Evolutionary conservation across 768 basidiomycete genomes (phyloP), one percentile per base, ranked within the genome.

Genomic region (Termitomyces sp.): DNA sequence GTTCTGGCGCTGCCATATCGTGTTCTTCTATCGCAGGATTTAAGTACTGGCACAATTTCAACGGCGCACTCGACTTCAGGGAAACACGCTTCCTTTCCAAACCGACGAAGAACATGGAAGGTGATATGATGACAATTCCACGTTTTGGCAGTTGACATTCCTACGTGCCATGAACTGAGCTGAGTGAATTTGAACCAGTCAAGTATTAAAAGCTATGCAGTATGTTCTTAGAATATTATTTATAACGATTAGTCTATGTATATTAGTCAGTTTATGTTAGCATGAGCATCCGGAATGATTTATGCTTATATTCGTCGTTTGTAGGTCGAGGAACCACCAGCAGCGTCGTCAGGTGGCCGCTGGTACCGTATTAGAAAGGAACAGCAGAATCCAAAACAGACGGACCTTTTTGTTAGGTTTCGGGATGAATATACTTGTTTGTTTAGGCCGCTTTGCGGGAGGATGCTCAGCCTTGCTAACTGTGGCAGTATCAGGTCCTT

Each of bases 51-150:
- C 32, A 5, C 32, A 32, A 7, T 7, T 32, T 32, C 6, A 32
- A 32, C 32, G 7, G 5, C 32, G 7, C 32, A 32, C 5, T 79
- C 92, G 2, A 79, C 81, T 0, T 79, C 98, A 7, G 95, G 90
- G 13, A 87, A 83, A 55, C 77, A 88, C 89, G 1, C 97, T 91
- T 71, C 1, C 97, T 91, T 71, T 94, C 92, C 8, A 95, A 94
- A 72, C 91, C 93, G 1, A 70, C 84, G 28, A 89, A 88, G 71
- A 86, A 87, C 54, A 83, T 75, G 44, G 73, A 78, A 1, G 89
- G 93, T 7, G 74, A 80, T 9, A 74, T 87, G 60, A 86, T 93
- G 80, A 83, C 87, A 9, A 84, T 88, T 50, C 96, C 96, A 0
- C 84, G 82, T 56, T 98, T 95, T 70, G 93, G 93, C 12, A 40